Evolutionary conservation across 805 yeast genomes (phyloP).

Genomic region (Maudiozyma saulgeensis): DNA sequence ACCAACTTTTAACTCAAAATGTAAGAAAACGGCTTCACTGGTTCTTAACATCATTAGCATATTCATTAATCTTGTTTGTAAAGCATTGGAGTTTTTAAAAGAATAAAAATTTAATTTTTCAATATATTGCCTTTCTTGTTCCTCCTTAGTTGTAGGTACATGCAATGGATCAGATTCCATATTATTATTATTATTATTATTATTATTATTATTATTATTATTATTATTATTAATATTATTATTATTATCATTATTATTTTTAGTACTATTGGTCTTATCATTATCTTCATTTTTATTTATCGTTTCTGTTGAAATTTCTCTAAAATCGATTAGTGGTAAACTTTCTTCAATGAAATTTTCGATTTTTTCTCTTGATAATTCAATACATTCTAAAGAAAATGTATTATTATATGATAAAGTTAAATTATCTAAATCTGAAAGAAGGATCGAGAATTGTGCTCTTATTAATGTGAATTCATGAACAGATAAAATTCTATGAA

Average conservation of each 20-base stretch:
- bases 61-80: constrained; percentile 21
- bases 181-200: background rate
- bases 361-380: constrained; percentile 14
- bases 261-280: no score
- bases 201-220: background rate
- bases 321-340: constrained; percentile 8
- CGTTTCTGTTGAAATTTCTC: background rate
- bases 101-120: constrained; percentile 4
- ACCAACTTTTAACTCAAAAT: constrained; percentile 17
- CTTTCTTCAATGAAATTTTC: constrained; percentile 16
- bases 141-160: background rate
- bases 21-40: constrained; percentile 21
- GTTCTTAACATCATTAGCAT: constrained; percentile 20
- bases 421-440: constrained; percentile 21
- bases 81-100: constrained; percentile 12
- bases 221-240: no score
- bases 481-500: constrained; percentile 7
- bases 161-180: background rate
- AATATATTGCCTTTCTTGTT: background rate
- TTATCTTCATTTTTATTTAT: background rate
- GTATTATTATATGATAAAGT: constrained; percentile 18
- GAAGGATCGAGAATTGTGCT: constrained; percentile 16
- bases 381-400: constrained; percentile 15
- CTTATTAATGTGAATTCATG: constrained; percentile 21
- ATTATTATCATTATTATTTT: no score